Conservation (phyloP, 768 basidiomycete species). For the Lactarius akahatsu region DNA sequence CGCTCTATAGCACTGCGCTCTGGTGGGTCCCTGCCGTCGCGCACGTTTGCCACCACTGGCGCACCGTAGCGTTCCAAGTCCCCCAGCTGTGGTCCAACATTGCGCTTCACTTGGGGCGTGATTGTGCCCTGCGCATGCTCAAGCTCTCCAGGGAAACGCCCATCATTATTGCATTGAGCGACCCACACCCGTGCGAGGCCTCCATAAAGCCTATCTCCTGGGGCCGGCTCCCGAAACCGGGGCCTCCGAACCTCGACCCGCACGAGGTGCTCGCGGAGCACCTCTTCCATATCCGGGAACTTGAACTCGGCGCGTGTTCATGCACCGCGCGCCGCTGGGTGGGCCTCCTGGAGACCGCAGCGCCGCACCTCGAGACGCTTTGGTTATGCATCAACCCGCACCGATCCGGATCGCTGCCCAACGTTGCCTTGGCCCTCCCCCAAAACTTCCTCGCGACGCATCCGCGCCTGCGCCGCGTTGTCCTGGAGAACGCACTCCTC, state of each 20-base stretch:
- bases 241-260: conserved; percentile 7
- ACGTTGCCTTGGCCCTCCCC: not conserved
- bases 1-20: conserved; percentile 7
- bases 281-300: conserved; percentile 22
- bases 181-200: conserved; percentile 18
- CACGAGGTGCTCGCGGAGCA: conserved; percentile 17
- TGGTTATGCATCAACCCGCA: conserved; percentile 10
- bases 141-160: conserved; percentile 9
- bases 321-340: conserved; percentile 8
- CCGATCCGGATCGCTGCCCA: conserved; percentile 1
- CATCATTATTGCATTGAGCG: conserved; percentile 5
- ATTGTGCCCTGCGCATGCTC: conserved; percentile 22
- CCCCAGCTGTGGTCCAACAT: conserved; percentile 20
- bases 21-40: conserved; percentile 21
- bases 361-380: conserved; percentile 15
- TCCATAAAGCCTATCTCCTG: not conserved
- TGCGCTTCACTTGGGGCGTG: conserved; percentile 8
- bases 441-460: conserved; percentile 15
- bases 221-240: not conserved
- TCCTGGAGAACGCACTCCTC: conserved; percentile 4
- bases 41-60: conserved; percentile 23
- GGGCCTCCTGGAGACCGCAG: conserved; percentile 6
- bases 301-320: conserved; percentile 12
- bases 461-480: conserved; percentile 16
- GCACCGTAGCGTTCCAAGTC: conserved; percentile 16